Conservation (phyloP, 1,284 basidiomycete genomes). For the Psilocybe mexicana region DNA sequence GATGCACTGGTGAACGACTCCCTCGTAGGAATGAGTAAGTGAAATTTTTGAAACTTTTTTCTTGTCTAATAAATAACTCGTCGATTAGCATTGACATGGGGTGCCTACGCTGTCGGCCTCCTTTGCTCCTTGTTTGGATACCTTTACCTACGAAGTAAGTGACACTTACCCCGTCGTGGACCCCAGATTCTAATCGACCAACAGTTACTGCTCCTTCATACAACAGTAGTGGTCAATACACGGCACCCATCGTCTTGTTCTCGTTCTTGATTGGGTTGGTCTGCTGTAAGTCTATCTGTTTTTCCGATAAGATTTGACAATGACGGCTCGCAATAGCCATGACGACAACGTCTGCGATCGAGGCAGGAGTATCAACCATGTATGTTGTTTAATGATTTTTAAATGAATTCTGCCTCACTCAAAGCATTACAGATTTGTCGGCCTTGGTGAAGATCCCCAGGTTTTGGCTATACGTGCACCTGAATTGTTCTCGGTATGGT, state of each 20-base stretch:
- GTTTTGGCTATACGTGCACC: constrained; percentile 75
- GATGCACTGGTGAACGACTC: constrained; percentile 87
- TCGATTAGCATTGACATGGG: constrained; percentile 63
- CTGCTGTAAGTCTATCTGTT: constrained; percentile 54
- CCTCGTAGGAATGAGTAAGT: constrained; percentile 76
- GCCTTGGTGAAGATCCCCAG: constrained; percentile 80
- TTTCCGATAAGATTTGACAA: constrained; percentile 14
- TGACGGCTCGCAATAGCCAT: constrained; percentile 42
- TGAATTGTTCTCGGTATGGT: constrained; percentile 61
- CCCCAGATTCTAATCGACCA: constrained; percentile 10
- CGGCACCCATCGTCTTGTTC: constrained; percentile 76
- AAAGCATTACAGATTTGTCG: constrained; percentile 64
- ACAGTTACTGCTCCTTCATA: constrained; percentile 73
- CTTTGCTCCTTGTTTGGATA: constrained; percentile 80
- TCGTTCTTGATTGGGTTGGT: constrained; percentile 78
- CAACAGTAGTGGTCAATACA: constrained; percentile 74
- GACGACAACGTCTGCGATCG: constrained; percentile 69
- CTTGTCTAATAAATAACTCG: neutral
- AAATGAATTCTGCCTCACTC: neutral
- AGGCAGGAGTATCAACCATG: constrained; percentile 85
- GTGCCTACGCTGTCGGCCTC: constrained; percentile 78
- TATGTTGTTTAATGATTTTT: constrained; percentile 31
- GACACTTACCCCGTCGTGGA: constrained; percentile 2
- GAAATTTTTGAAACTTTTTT: neutral
- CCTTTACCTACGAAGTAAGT: constrained; percentile 75